Evolutionary conservation across 495 filamentous ascomycete species (phyloP).

Genomic region (Hypoxylon lienhwacheense): DNA sequence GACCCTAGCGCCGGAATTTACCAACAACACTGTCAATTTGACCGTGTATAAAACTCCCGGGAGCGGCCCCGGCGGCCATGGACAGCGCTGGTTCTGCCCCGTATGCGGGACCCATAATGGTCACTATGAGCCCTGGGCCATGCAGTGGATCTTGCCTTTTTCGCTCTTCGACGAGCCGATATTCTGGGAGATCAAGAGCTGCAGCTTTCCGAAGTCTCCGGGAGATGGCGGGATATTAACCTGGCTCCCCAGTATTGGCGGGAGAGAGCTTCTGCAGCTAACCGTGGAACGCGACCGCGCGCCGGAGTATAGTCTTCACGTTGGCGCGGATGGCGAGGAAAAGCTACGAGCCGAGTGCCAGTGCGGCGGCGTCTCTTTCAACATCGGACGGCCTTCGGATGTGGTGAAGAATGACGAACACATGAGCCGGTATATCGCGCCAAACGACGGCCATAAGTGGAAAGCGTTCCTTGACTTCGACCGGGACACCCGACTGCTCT

Average conservation of each 20-base stretch:
- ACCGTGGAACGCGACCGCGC: conserved; percentile 27
- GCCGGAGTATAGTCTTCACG: conserved; percentile 12
- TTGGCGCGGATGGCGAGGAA: conserved; percentile 28
- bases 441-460: conserved; percentile 47
- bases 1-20: conserved; percentile 34
- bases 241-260: conserved; percentile 48
- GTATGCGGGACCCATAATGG: conserved; percentile 68
- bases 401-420: conserved; percentile 6
- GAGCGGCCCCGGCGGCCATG: conserved; percentile 43
- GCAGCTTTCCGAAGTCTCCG: conserved; percentile 41
- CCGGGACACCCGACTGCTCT: conserved; percentile 57
- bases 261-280: conserved; percentile 30
- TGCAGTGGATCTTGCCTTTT: conserved; percentile 37
- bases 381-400: conserved; percentile 41
- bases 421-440: conserved; percentile 20
- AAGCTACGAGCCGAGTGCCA: conserved; percentile 44
- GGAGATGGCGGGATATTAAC: conserved; percentile 42
- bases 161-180: conserved; percentile 41
- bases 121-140: conserved; percentile 32
- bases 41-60: conserved; percentile 47
- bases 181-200: conserved; percentile 44
- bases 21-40: conserved; percentile 44
- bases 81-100: conserved; percentile 66
- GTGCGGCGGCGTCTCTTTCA: conserved; percentile 51
- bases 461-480: conserved; percentile 63